Base-by-base conservation (phyloP, 768 basidiomycete genomes). In the Agaricus bisporus region DNA sequence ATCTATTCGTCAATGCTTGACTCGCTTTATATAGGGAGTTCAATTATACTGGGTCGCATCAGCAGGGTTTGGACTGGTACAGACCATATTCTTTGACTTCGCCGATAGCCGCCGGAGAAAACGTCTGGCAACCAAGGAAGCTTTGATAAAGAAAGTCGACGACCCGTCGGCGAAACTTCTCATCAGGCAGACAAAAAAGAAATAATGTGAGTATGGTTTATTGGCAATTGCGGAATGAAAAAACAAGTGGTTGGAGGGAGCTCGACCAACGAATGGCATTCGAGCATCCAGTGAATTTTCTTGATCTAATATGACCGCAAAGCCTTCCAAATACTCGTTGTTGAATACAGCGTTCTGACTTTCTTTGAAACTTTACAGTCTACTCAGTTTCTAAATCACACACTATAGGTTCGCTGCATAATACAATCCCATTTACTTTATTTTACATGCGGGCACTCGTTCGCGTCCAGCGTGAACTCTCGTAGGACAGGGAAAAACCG, bases 221-320 rank as follows among this genome's bases (percentile, higher is more conserved):
- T 39, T 51, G 49, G 41, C 20, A 28, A 25, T 15, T 14, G 45
- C 61, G 72, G 74, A 57, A 81, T 89, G 89, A 91, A 76, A 81
- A 84, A 53, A 87, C 78, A 69, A 76, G 77, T 84, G 86, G 87
- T 80, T 75, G 81, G 88, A 81, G 81, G 80, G 84, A 73, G 86
- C 83, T 61, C 62, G 57, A 59, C 58, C 56, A 48, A 47, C 65
- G 7, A 1, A 57, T 66, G 64, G 63, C 60, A 57, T 66, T 69
- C 60, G 66, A 85, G 76, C 65, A 69, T 73, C 76, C 83, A 12
- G 38, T 83, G 88, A 81, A 69, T 68, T 58, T 75, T 76, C 89
- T 91, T 91, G 89, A 91, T 91, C 89, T 91, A 91, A 91, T 91
- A 85, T 91, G 89, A 91, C 78, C 70, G 60, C 56, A 25, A 46